Conservation (phyloP, 2,329 filamentous ascomycete genomes). For the Xenoacremonium recifei region DNA sequence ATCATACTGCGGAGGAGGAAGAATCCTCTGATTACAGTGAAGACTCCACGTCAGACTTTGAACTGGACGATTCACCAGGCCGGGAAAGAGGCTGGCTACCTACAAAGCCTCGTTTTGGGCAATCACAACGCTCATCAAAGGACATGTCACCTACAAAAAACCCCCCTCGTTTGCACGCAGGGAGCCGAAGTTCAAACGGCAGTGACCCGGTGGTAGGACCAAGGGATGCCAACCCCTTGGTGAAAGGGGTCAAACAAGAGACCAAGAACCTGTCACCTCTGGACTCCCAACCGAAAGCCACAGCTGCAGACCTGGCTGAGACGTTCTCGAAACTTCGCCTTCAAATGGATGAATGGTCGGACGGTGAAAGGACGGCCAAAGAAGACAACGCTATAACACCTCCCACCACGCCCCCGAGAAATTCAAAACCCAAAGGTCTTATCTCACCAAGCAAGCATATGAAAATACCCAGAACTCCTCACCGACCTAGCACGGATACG, state of each 20-base stretch:
- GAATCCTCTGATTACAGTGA: conserved; percentile 14
- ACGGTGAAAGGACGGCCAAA: conserved; percentile 6
- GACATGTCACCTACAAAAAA: conserved; percentile 8
- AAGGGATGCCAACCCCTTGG: background rate
- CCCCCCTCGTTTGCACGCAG: background rate
- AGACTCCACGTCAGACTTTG: conserved; percentile 13
- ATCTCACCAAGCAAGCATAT: conserved; percentile 31
- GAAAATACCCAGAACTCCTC: conserved; percentile 52
- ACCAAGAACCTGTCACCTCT: background rate
- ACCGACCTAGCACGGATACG: conserved; percentile 51
- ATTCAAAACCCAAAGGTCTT: conserved; percentile 17
- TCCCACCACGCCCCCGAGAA: conserved; percentile 18
- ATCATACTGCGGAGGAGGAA: conserved; percentile 22
- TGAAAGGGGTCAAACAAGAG: conserved; percentile 1
- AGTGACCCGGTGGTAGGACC: no score
- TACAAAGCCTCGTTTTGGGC: conserved; percentile 1
- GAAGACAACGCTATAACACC: conserved; percentile 18
- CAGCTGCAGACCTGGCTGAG: conserved; percentile 20
- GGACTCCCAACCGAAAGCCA: conserved; percentile 5
- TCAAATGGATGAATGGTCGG: conserved; percentile 1
- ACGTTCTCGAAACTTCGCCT: conserved; percentile 23
- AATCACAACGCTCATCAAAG: conserved; percentile 1
- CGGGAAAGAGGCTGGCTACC: conserved; percentile 1
- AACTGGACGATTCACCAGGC: conserved; percentile 14
- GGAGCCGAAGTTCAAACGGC: background rate